phyloP scores from a whole-genome alignment of 495 filamentous ascomycete species.

The Barbatosphaeria neglecta region DNA sequence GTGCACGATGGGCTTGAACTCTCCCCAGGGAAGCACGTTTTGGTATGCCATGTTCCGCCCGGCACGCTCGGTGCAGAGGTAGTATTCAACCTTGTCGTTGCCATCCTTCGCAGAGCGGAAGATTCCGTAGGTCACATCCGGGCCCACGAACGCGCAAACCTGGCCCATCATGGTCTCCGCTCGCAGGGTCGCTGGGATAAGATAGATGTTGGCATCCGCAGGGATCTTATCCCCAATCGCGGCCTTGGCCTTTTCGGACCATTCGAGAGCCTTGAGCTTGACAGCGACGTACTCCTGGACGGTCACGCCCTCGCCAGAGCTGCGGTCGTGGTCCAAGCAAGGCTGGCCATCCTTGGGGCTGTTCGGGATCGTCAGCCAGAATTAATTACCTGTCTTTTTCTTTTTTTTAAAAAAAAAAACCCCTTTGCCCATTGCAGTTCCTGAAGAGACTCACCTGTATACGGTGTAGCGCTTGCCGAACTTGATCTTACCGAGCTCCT shows the following conservation, averaged over 20 bases:
- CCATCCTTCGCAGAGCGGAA: background rate
- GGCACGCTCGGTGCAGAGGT: slow-evolving; percentile 78
- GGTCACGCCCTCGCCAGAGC: slow-evolving; percentile 78
- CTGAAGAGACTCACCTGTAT: slow-evolving; percentile 76
- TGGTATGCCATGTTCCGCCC: slow-evolving; percentile 97
- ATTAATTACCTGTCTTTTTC: too few relatives aligned
- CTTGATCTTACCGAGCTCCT: slow-evolving; percentile 69
- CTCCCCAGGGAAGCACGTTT: slow-evolving; percentile 65
- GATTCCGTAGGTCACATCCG: slow-evolving; percentile 18
- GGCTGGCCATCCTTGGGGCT: slow-evolving; percentile 80
- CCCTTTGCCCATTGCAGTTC: slow-evolving; percentile 11
- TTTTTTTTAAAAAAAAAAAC: background rate
- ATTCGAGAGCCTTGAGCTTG: slow-evolving; percentile 83
- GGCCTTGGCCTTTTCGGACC: slow-evolving; percentile 59
- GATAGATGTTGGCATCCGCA: slow-evolving; percentile 67
- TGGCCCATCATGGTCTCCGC: slow-evolving; percentile 99
- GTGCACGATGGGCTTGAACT: slow-evolving; percentile 59
- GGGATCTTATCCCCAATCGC: slow-evolving; percentile 69
- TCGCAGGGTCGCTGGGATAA: slow-evolving; percentile 83
- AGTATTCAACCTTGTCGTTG: slow-evolving; percentile 60
- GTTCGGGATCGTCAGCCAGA: too few relatives aligned
- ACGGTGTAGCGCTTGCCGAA: slow-evolving; percentile 79
- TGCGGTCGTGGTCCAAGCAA: slow-evolving; percentile 95
- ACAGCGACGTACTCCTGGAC: slow-evolving; percentile 89
- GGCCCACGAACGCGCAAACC: slow-evolving; percentile 89